Conservation (phyloP, 1,284 basidiomycete genomes). For the Ceratobasidium sp. region DNA sequence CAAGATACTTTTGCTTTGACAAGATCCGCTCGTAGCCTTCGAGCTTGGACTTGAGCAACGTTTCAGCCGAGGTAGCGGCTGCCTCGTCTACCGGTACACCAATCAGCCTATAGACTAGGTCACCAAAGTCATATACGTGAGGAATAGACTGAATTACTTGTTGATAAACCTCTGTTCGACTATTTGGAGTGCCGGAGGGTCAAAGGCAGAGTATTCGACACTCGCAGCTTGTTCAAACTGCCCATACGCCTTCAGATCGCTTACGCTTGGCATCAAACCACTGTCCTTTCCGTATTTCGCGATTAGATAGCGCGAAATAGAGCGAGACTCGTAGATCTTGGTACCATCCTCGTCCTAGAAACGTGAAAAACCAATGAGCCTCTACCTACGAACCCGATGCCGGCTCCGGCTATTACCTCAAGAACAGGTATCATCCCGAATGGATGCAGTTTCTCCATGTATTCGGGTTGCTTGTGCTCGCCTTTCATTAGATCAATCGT, state of each 20-base stretch:
- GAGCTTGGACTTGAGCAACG: conserved; percentile 56
- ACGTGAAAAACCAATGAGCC: background rate
- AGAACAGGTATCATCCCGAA: conserved; percentile 42
- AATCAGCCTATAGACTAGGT: conserved; percentile 49
- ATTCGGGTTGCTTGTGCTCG: conserved; percentile 15
- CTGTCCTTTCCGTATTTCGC: conserved; percentile 60
- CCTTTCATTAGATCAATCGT: conserved; percentile 35
- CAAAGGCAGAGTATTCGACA: conserved; percentile 56
- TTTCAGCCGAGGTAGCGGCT: conserved; percentile 44
- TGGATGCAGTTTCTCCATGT: conserved; percentile 26
- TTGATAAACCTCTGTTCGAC: conserved; percentile 14
- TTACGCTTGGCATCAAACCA: conserved; percentile 52
- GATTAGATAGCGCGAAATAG: conserved; percentile 66
- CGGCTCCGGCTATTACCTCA: background rate
- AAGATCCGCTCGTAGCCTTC: conserved; percentile 65
- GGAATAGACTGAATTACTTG: conserved; percentile 5
- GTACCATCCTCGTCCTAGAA: conserved; percentile 48
- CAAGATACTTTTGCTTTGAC: conserved; percentile 63
- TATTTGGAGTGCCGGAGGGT: conserved; percentile 44
- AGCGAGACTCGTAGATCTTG: conserved; percentile 62
- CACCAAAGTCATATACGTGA: conserved; percentile 30
- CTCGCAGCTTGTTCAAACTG: conserved; percentile 56
- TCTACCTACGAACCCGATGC: background rate
- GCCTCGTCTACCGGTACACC: conserved; percentile 46
- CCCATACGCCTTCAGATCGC: conserved; percentile 57